Conservation (phyloP, 2,329 filamentous ascomycete genomes). For the Hypoxylon sp. region DNA sequence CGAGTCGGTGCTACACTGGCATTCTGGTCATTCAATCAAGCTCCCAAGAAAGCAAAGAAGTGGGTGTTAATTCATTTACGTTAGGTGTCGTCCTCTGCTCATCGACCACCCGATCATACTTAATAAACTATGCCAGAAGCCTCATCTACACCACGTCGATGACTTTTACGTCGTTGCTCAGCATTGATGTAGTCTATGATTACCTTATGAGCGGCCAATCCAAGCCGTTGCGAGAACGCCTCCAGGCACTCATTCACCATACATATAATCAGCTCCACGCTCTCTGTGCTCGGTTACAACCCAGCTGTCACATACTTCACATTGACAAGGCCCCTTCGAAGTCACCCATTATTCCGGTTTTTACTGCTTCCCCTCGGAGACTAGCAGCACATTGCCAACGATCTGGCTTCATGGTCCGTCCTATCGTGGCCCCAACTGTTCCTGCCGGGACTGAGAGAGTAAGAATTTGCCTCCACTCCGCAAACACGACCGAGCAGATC, state of each 20-base stretch:
- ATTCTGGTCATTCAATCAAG: not conserved
- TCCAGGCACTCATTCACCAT: slow-evolving; percentile 60
- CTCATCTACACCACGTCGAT: slow-evolving; percentile 81
- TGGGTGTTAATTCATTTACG: slow-evolving; percentile 41
- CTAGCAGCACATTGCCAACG: slow-evolving; percentile 67
- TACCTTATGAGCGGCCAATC: slow-evolving; percentile 48
- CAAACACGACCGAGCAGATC: slow-evolving; percentile 66
- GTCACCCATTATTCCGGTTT: slow-evolving; percentile 69
- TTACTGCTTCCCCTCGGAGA: slow-evolving; percentile 63
- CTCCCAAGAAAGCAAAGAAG: not conserved
- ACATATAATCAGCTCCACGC: slow-evolving; percentile 57
- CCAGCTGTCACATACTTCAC: slow-evolving; percentile 39
- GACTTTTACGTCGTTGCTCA: slow-evolving; percentile 64
- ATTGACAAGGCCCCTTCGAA: slow-evolving; percentile 53
- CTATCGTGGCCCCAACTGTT: slow-evolving; percentile 71
- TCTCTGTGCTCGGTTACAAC: slow-evolving; percentile 44
- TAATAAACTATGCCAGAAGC: slow-evolving; percentile 81
- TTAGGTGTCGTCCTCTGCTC: slow-evolving; percentile 74
- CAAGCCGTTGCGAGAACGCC: slow-evolving; percentile 53
- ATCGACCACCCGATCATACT: slow-evolving; percentile 68
- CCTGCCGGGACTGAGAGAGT: slow-evolving; percentile 68
- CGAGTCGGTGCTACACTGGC: not conserved
- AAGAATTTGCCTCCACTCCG: slow-evolving; percentile 69
- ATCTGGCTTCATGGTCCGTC: slow-evolving; percentile 65
- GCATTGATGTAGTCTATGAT: slow-evolving; percentile 50